Base-by-base conservation (phyloP, 306 rosid species). In the Macrotyloma uniflorum region DNA sequence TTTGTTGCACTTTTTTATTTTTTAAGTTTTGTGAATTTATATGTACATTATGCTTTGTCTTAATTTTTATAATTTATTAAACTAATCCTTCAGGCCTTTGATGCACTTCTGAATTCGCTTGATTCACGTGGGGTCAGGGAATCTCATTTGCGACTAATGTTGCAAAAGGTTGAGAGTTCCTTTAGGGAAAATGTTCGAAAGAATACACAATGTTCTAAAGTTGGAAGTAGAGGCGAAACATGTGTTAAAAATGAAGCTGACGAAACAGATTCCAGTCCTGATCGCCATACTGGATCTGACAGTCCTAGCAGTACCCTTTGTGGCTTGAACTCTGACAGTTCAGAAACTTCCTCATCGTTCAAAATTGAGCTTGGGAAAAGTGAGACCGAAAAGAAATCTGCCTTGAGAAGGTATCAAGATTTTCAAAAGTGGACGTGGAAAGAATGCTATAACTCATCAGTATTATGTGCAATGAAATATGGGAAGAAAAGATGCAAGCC, bases 51-150 rank as follows among this genome's bases (percentile, higher is more conserved):
- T 22, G 54, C 23, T 63, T 49, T 36, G 14, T 59, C 28, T 80
- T n/a, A 66, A 36, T 15, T 79, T 33, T 58, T 28, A 73, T 35
- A 53, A 46, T 77, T 46, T 76, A 26, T 57, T 69, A 16, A 35
- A 62, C 79, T 16, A 71, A 71, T 77, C 28, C 4, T 73, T 10
- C 87, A 95, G 99, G 99, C 86, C 79, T 95, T 92, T 84, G 98
- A 95, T 75, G 70, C 83, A 42, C 96, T 95, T 80, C 78, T 89
- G 72, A 84, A 30, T 53, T 86, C 98, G 33, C 78, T 95, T 87
- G 99, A 95, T 77, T 61, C 93, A 8, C 99, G 99, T 8, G 99
- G 99, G 59, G 61, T 85, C n/a, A 90, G 99, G 85, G 99, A 95
- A 83, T 89, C 98, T 61, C 97, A 95, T 89, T 79, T 95, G 80